Conservation (phyloP, 345 rosid species). For the Microcos paniculata region DNA sequence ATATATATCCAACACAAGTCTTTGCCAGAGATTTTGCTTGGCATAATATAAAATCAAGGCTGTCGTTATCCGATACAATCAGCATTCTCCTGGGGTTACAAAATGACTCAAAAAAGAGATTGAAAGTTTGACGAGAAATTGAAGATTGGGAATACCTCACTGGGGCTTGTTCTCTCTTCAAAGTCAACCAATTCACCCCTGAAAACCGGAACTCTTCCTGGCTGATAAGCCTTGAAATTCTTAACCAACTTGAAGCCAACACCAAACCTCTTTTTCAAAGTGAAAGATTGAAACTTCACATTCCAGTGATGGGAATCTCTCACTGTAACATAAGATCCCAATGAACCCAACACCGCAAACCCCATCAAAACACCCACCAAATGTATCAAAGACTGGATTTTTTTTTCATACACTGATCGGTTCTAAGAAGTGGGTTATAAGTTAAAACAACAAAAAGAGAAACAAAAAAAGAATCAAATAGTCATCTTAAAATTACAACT, state of each 20-base stretch:
- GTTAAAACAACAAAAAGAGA: not conserved
- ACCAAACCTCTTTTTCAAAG: conserved; percentile 24
- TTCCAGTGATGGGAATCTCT: conserved; percentile 18
- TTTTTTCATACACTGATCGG: not conserved
- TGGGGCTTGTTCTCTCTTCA: conserved; percentile 75
- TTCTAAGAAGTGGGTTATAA: not conserved
- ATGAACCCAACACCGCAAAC: conserved; percentile 39
- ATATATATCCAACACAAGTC: not conserved
- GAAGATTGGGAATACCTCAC: conserved; percentile 45
- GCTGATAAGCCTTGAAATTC: conserved; percentile 16
- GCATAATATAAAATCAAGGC: not conserved
- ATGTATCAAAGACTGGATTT: not conserved
- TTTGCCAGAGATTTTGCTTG: not conserved
- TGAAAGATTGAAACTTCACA: conserved; percentile 31
- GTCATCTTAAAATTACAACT: not conserved
- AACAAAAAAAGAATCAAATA: not conserved
- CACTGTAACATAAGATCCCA: conserved; percentile 30
- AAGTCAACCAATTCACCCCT: conserved; percentile 41
- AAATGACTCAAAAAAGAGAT: not conserved
- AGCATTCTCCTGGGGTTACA: not conserved
- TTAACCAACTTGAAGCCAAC: conserved; percentile 20
- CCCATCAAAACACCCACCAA: conserved; percentile 37
- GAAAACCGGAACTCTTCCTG: conserved; percentile 32
- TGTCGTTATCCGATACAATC: not conserved
- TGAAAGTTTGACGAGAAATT: not conserved